Percentiles rank a stretch among this genome's conserved stretches.
Evolutionary conservation across 345 rosid species (phyloP).

Genomic region (Limnanthes douglasii): DNA sequence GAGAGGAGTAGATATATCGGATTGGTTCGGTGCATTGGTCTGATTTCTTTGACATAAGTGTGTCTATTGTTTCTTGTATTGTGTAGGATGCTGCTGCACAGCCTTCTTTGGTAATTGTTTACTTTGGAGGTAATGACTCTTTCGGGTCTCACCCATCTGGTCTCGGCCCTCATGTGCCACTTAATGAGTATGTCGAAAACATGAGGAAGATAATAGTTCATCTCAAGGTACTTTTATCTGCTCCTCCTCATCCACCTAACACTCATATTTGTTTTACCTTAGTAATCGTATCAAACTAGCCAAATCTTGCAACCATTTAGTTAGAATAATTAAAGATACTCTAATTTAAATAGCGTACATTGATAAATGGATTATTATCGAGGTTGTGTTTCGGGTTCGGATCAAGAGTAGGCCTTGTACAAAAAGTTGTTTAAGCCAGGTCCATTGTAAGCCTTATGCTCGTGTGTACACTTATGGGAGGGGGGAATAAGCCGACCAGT

Average conservation of each 20-base stretch:
- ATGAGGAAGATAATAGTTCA: constrained; percentile 67
- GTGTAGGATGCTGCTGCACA: constrained; percentile 54
- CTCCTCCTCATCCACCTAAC: not conserved
- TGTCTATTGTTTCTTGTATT: not conserved
- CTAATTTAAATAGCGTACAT: not conserved
- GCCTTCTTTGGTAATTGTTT: constrained; percentile 76
- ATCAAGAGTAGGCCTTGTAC: no score
- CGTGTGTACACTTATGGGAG: no score
- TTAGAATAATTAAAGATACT: not conserved
- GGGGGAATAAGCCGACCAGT: no score
- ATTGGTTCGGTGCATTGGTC: not conserved
- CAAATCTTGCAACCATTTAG: not conserved
- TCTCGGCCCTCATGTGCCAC: constrained; percentile 89
- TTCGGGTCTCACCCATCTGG: constrained; percentile 94
- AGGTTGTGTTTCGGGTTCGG: no score
- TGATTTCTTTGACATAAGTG: not conserved
- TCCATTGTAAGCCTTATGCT: no score
- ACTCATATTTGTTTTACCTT: not conserved
- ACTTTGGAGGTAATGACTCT: constrained; percentile 96
- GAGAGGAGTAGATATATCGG: not conserved
- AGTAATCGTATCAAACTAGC: not conserved
- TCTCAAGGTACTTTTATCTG: constrained; percentile 41
- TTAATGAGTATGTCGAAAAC: constrained; percentile 60
- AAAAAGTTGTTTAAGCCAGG: no score
- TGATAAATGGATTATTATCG: not conserved